Base-by-base conservation (phyloP, 768 basidiomycete genomes). In the Tylopilus subfusipes region DNA sequence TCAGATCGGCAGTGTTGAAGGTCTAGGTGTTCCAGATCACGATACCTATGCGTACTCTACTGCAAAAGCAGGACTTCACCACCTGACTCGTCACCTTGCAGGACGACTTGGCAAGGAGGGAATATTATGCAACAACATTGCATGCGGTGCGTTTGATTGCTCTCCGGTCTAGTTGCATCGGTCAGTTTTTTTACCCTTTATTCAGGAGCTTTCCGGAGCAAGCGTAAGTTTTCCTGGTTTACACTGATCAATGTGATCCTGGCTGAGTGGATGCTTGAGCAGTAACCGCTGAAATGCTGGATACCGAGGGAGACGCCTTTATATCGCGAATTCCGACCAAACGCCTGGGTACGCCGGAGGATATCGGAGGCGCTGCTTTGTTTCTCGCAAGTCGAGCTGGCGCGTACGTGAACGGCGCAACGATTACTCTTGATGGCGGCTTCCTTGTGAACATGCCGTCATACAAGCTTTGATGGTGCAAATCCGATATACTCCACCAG, bases 1-100 rank as follows among this genome's bases (percentile, higher is more conserved):
- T 40, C 54, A 86, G 83, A 85, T 81, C 59, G 85, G 79, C 31
- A 84, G 81, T 16, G 77, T 86, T 34, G 85, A 86, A 61, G 84
- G 80, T 11, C 59, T 78, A 4, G 60, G 63, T 19, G 77, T 84
- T 5, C 82, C 82, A 2, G 68, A 72, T 22, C 75, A 80, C 53
- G 82, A 86, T 57, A 86, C 84, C 2, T 86, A 82, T 56, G 82
- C 84, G 0, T 86, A 86, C 62, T 78, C 82, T 30, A 78, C 83
- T 4, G 80, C 80, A n/a, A 88, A 88, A 63, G 82, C 80, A 6
- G 82, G 74, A 4, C 67, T 84, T 49, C 80, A 82, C 63, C 84
- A 85, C 51, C 68, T 85, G 27, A 82, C 81, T 52, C 73, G 81
- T 21, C 78, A 82, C 55, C 73, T 87, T 25, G 85, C 79, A 0